Evolutionary conservation across 192 early-diverging fungal genomes (phyloP).

Genomic region (Backusella westeae): DNA sequence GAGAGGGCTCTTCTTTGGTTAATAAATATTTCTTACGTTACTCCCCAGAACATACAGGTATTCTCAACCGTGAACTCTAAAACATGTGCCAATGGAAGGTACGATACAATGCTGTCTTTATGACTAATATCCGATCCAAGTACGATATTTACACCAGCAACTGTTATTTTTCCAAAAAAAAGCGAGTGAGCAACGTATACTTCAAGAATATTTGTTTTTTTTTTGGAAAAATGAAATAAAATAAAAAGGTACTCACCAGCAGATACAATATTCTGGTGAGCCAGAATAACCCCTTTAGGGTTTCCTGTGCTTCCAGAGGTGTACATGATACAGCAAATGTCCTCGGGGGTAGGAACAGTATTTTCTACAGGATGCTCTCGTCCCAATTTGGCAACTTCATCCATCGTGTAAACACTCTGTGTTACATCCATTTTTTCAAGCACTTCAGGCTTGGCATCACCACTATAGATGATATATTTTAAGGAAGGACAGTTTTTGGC

Average conservation of each 20-base stretch:
- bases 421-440: constrained; percentile 50
- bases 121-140: constrained; percentile 46
- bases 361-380: constrained; percentile 56
- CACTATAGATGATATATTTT: constrained; percentile 68
- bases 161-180: constrained; percentile 28
- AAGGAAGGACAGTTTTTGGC: constrained; percentile 52
- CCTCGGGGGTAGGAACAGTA: constrained; percentile 62
- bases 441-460: constrained; percentile 50
- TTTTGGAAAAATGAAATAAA: neutral
- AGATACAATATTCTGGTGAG: constrained; percentile 81
- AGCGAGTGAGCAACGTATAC: neutral
- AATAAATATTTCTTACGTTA: constrained; percentile 8
- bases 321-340: constrained; percentile 85
- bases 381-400: constrained; percentile 68
- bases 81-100: constrained; percentile 82
- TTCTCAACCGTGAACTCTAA: constrained; percentile 58
- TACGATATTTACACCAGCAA: constrained; percentile 58
- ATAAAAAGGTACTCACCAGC: constrained; percentile 46
- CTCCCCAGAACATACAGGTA: constrained; percentile 29
- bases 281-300: constrained; percentile 89
- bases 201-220: neutral
- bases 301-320: constrained; percentile 88
- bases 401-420: constrained; percentile 59
- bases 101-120: constrained; percentile 61
- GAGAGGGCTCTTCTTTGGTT: neutral